Percentiles rank a stretch among this genome's conserved stretches.
Evolutionary conservation across 768 basidiomycete species (phyloP).

Genomic region (Kwoniella mangroviensis): DNA sequence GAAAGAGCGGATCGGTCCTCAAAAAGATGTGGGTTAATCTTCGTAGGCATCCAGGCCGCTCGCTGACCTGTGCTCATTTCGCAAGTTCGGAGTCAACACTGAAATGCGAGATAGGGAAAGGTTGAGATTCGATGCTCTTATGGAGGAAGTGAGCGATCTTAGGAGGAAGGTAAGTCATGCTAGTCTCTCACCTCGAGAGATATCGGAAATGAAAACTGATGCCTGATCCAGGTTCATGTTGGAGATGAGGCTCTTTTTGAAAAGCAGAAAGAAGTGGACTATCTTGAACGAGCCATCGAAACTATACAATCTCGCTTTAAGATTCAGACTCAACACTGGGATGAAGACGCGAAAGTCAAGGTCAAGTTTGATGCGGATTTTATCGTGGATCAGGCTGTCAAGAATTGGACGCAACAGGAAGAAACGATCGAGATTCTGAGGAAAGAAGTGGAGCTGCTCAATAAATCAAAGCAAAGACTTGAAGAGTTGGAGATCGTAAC

Average conservation of each 20-base stretch:
- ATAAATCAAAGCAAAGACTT: conserved; percentile 60
- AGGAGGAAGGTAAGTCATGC: neutral
- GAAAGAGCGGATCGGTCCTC: conserved; percentile 63
- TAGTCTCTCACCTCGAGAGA: neutral
- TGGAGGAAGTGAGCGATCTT: conserved; percentile 3
- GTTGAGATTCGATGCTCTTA: conserved; percentile 55
- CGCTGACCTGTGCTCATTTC: neutral
- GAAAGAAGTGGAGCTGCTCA: conserved; percentile 47
- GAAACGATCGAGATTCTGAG: conserved; percentile 66
- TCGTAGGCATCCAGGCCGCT: no score
- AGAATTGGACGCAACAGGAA: conserved; percentile 71
- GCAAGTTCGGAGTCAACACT: neutral
- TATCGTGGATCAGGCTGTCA: conserved; percentile 74
- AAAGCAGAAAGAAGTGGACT: conserved; percentile 67
- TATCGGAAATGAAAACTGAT: neutral
- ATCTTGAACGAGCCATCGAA: conserved; percentile 83
- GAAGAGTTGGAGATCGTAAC: neutral
- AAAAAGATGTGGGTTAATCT: conserved; percentile 62
- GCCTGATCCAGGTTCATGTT: neutral
- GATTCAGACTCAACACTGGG: conserved; percentile 56
- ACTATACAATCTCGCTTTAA: conserved; percentile 81
- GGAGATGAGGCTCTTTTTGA: neutral
- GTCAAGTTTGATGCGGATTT: conserved; percentile 4
- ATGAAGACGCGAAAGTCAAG: neutral
- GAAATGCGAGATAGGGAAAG: conserved; percentile 16